A percentile compares a stretch with the other conserved stretches of the same genome.
Evolutionary conservation across 176 grass and related monocot species (phyloP).

Genomic region (Oryza meridionalis): DNA sequence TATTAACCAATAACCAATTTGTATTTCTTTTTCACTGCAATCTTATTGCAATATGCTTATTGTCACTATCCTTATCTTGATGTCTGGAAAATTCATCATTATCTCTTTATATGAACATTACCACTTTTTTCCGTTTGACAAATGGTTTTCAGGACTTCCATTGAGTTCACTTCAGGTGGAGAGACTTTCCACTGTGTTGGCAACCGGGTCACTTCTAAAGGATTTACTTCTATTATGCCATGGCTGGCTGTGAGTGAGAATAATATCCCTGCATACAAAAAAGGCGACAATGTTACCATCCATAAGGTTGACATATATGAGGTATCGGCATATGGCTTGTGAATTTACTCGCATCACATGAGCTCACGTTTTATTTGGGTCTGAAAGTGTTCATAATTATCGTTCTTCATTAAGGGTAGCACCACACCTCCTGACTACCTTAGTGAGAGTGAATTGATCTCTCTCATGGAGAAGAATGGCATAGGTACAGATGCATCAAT

Average conservation of each 20-base stretch:
- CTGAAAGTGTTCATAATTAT: conserved; percentile 37
- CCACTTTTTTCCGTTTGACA: conserved; percentile 12
- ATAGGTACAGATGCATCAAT: conserved; percentile 99
- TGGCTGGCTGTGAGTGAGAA: conserved; percentile 87
- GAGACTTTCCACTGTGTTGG: conserved; percentile 83
- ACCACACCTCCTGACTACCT: conserved; percentile 93
- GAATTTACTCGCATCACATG: conserved; percentile 35
- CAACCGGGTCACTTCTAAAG: conserved; percentile 73
- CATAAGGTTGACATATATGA: conserved; percentile 87
- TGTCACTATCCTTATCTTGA: not conserved
- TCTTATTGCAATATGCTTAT: conserved; percentile 5
- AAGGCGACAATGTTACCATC: conserved; percentile 64
- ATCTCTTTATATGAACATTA: not conserved
- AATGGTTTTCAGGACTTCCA: conserved; percentile 63
- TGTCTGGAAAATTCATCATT: not conserved
- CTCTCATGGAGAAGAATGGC: conserved; percentile 97
- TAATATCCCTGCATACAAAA: conserved; percentile 74
- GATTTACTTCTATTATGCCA: conserved; percentile 98
- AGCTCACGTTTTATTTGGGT: conserved; percentile 40
- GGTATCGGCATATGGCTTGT: conserved; percentile 42
- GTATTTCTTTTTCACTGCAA: conserved; percentile 17
- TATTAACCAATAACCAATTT: conserved; percentile 10
- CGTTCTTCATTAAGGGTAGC: conserved; percentile 64
- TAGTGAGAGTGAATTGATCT: conserved; percentile 94
- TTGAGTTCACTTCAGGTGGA: conserved; percentile 82